Conservation (phyloP, 2,329 filamentous ascomycete genomes). For the Westerdykella aurantiaca region DNA sequence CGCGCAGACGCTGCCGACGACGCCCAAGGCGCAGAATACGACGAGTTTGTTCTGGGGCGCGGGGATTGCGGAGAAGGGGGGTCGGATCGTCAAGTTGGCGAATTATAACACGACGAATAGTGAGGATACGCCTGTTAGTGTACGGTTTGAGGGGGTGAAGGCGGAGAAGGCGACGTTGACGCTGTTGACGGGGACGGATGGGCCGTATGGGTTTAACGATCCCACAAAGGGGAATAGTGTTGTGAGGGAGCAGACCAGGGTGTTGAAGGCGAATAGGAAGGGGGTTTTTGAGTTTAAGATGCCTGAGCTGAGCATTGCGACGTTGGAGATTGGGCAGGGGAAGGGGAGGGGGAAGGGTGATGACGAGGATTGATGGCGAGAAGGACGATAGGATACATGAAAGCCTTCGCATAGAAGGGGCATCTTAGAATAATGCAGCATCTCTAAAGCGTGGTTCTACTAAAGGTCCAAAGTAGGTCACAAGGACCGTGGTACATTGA, state of each 20-base stretch:
- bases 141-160: conserved; percentile 4
- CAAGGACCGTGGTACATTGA: no score
- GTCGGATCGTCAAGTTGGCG: conserved; percentile 2
- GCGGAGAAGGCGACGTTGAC: conserved; percentile 23
- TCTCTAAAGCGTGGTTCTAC: no score
- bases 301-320: conserved; percentile 49
- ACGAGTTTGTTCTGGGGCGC: conserved; percentile 4
- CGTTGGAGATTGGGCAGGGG: no score
- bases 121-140: conserved; percentile 1
- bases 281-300: conserved; percentile 47
- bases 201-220: conserved; percentile 37
- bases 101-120: conserved; percentile 7
- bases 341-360: no score
- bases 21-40: background rate
- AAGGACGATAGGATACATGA: no score
- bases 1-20: conserved; percentile 22
- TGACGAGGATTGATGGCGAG: no score
- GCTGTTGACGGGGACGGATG: conserved; percentile 34
- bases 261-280: conserved; percentile 19
- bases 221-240: conserved; percentile 41
- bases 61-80: conserved; percentile 1
- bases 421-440: no score
- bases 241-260: conserved; percentile 2
- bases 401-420: no score
- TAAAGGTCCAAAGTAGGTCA: no score